These are phyloP conservation scores for Torulaspora delbrueckii DNA, from an alignment of 805 yeast species.

Conservation along the genomic window DNA sequence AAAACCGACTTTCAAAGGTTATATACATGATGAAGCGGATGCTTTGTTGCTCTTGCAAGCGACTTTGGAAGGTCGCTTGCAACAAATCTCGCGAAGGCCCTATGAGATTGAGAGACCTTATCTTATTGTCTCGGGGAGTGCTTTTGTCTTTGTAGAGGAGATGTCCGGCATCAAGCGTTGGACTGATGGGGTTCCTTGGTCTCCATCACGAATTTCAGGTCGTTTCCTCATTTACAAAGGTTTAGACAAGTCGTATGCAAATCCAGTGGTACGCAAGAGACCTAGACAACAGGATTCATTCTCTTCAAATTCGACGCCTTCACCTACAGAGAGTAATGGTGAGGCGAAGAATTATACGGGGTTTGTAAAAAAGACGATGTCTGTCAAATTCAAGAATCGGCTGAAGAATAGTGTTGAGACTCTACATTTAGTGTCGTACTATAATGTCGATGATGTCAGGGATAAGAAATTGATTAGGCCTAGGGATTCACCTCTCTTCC, in stretches of 20 bases:
- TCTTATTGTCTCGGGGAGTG: conserved; percentile 69
- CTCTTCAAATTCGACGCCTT: background rate
- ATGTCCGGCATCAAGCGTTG: conserved; percentile 81
- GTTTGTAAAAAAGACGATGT: conserved; percentile 75
- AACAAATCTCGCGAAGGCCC: conserved; percentile 70
- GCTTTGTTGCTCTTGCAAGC: conserved; percentile 80
- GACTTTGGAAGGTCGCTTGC: conserved; percentile 55
- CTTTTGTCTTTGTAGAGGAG: conserved; percentile 82
- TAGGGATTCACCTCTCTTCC: conserved; percentile 45
- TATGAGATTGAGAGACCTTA: conserved; percentile 67
- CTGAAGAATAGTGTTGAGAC: conserved; percentile 11
- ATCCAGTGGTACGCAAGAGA: background rate
- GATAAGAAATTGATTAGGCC: conserved; percentile 56
- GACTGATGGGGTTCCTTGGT: conserved; percentile 97
- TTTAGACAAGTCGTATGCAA: conserved; percentile 19
- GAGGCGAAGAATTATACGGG: conserved; percentile 40
- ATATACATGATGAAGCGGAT: conserved; percentile 75
- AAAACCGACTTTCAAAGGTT: conserved; percentile 66
- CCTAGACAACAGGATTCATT: background rate
- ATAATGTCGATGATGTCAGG: conserved; percentile 67
- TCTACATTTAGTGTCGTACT: conserved; percentile 71
- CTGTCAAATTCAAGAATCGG: conserved; percentile 47
- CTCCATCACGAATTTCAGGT: conserved; percentile 84
- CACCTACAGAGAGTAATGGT: background rate
- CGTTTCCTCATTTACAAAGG: conserved; percentile 81